Evolutionary conservation across 306 rosid species (phyloP).

Genomic region (Quillaja saponaria): DNA sequence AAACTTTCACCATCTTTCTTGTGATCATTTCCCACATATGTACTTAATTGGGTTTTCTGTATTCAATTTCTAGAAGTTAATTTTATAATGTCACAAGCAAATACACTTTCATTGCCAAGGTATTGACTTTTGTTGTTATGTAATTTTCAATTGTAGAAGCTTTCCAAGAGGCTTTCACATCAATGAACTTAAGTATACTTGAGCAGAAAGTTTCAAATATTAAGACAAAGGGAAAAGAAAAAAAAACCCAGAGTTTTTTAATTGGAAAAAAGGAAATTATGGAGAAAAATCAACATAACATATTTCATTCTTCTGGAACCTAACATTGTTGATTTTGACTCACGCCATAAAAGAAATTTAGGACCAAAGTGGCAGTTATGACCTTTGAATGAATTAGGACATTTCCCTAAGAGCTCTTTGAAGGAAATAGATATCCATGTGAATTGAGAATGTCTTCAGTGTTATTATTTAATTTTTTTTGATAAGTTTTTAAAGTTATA

Average conservation of each 20-base stretch:
- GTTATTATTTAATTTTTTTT: too few species aligned
- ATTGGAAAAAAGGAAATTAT: conserved; percentile 5
- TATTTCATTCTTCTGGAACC: background rate
- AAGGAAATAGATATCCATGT: too few species aligned
- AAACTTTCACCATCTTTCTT: too few species aligned
- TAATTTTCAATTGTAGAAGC: conserved; percentile 4
- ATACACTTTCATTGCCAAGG: background rate
- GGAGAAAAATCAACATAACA: background rate
- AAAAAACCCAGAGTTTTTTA: background rate
- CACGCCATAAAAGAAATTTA: too few species aligned
- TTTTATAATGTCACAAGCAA: conserved; percentile 15
- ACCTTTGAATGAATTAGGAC: too few species aligned
- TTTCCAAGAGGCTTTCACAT: conserved; percentile 23
- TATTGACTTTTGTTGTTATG: conserved; percentile 14
- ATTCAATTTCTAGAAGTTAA: conserved; percentile 29
- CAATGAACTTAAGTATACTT: background rate
- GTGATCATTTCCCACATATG: too few species aligned
- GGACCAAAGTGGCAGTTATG: too few species aligned
- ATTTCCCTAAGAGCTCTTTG: too few species aligned
- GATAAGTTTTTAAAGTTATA: too few species aligned
- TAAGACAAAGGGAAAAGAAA: background rate
- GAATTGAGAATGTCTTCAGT: too few species aligned
- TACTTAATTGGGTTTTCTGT: conserved; percentile 1
- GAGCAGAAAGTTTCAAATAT: background rate
- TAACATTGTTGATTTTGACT: too few species aligned